Evolutionary conservation across 176 grass and related monocot genomes (phyloP), one percentile per base, ranked within the genome.

Genomic region (Oryza glumipatula): DNA sequence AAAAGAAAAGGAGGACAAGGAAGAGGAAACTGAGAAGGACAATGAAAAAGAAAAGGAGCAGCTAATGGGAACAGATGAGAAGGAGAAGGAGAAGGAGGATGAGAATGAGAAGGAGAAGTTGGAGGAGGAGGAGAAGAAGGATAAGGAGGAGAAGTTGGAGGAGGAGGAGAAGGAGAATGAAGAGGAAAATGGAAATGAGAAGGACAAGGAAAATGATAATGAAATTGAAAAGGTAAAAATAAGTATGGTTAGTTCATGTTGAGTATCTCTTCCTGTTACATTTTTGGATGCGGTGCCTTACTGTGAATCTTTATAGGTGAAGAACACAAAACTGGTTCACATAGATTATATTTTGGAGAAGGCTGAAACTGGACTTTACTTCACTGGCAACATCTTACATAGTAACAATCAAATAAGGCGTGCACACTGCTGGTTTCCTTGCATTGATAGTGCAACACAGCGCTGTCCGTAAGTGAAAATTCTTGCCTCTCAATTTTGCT

Each of bases 371-470:
- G 96, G 96, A 17, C 79, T 98, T 46, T 91, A 98, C 89, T 98
- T 98, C 44, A 68, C 86, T 6, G 89, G 89, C 32, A 83, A 87
- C 90, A 49, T 95, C 70, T 47, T 95, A 33, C 85, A 89, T 76
- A 94, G 91, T 63, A 89, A 89, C 84, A 95, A 65, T 85, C 93
- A 98, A 83, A 92, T 98, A 69, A 88, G 83, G 39, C 89, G 96
- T 16, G 69, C 91, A 58, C 87, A 85, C 54, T 98, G 93, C 84
- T 98, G 96, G 96, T 98, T 98, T 78, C 96, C 96, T 90, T 98
- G 96, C 81, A 80, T 94, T 85, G 89, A 98, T 89, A 88, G 39
- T 83, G 47, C 88, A 71, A 69, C 71, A 6, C 88, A 95, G 77
- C 90, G 91, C 51, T 95, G 91, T 87, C 73, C 81, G 96, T 98